These are phyloP conservation scores for Hericium coralloides DNA, from an alignment of 768 basidiomycete species.

Conservation along the genomic window DNA sequence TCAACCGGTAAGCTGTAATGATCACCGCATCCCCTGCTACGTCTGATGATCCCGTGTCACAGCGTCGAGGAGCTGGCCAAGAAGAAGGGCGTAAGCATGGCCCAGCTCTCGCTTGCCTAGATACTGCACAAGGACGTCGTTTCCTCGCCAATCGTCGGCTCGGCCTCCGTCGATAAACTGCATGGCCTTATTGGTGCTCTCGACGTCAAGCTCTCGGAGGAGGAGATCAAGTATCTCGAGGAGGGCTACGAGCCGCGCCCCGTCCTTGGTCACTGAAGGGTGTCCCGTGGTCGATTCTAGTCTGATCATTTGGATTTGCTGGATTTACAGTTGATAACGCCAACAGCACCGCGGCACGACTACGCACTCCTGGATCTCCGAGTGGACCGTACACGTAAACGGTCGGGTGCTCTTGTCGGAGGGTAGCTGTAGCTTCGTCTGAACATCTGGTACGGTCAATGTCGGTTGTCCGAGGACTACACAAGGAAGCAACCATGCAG, in stretches of 20 bases:
- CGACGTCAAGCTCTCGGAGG: slow-evolving; percentile 28
- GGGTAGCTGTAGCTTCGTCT: no score
- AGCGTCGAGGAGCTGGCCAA: slow-evolving; percentile 25
- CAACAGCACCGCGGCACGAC: no score
- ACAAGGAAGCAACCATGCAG: no score
- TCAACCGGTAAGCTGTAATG: not conserved
- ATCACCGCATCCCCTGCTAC: not conserved
- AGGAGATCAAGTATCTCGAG: slow-evolving; percentile 32
- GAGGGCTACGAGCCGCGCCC: slow-evolving; percentile 24
- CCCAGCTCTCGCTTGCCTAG: slow-evolving; percentile 30
- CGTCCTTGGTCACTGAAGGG: slow-evolving; percentile 17
- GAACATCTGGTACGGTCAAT: no score
- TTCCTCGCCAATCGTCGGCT: not conserved
- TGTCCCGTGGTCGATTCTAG: no score
- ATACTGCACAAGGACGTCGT: slow-evolving; percentile 11
- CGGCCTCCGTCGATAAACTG: not conserved
- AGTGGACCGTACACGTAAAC: no score
- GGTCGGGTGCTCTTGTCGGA: no score
- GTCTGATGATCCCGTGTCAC: not conserved
- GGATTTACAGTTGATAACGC: no score
- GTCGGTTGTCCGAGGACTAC: no score
- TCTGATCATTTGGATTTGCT: no score
- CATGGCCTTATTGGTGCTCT: slow-evolving; percentile 12
- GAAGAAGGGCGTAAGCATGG: slow-evolving; percentile 25
- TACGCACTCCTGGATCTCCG: no score